Base-by-base conservation (phyloP, 495 filamentous ascomycete species). In the Physcia stellaris region DNA sequence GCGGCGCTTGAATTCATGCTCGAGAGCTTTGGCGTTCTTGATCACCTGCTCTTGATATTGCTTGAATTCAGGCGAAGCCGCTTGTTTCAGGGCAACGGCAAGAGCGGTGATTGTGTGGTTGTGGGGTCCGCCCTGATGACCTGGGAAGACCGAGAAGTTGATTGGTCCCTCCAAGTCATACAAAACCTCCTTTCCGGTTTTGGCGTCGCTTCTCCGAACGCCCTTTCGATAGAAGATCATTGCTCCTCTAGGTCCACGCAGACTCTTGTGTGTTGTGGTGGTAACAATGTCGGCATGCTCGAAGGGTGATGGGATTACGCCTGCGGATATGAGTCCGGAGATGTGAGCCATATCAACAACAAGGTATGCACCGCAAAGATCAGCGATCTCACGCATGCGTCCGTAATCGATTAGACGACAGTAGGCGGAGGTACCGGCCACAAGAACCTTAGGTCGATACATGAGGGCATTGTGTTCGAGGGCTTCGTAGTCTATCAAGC, bases 141-240 rank as follows among this genome's bases (percentile, higher is more conserved):
- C 92, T 32, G 92, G 92, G 74, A 99, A 99, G 59, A 99, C 92
- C 42, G 86, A 94, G 64, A 93, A 88, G 72, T 99, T 99, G 67
- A 99, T 99, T 32, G 86, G 86, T 40, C 72, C 68, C 69, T 96
- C 92, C 26, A 99, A 77, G 57, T 99, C 86, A 55, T 95, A 99
- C 54, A 86, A 54, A 46, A 73, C 75, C 61, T 95, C 77, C 69
- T 95, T 90, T 50, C 84, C 83, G 39, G 75, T 72, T 75, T 95
- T 96, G 58, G 79, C 65, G 57, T 96, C 84, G 32, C 76, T 75
- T 55, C 76, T 81, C 51, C 87, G 77, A 37, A 95, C 82, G 53
- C 92, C 92, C 65, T 88, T 92, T 54, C 92, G 83, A 77, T 85
- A 99, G 75, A 99, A 99, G 66, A 99, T 99, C 92, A 99, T 99